Base-by-base conservation (phyloP, 2,329 filamentous ascomycete species). In the Pyrenochaeta sp. region DNA sequence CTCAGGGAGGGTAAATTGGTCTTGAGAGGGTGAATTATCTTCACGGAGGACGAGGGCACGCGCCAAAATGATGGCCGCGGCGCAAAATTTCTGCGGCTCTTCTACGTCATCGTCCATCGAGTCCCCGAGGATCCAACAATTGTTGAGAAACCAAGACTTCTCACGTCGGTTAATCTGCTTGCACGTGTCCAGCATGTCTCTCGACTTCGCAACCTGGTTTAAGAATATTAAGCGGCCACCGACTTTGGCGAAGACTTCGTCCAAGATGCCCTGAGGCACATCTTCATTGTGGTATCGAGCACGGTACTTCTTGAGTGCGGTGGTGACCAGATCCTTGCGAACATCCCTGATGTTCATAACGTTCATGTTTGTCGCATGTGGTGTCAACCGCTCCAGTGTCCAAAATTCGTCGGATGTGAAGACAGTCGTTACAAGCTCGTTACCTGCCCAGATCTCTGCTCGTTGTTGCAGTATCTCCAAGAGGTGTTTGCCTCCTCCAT, bases 361-460 rank as follows among this genome's bases (percentile, higher is more conserved):
- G 70, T 97, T 91, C 91, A 99, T 96, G 49, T 95, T 88, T 3
- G 93, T 96, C 3, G 93, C 91, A 55, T 96, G 89, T 72, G 92
- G 90, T 80, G 97, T 97, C 52, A 99, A 81, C 12, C 93, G 87
- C 77, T 99, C 95, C 67, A 97, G 96, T 0, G 98, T 91, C 95
- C 94, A 99, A 79, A 96, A 97, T 76, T 98, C 94, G 75, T 99
- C 95, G 51, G 89, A 93, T 77, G 97, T 98, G 79, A 99, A 93
- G 22, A 99, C 88, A 81, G 92, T 88, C 0, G 94, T 98, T 37
- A 96, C 91, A 5, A 98, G 84, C 63, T 92, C 93, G 34, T 91
- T 88, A 1, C 93, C 93, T 0, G 94, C 93, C 95, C 95, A 99
- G 74, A 95, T 91, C 77, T 99, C 95, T 0, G 95, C 94, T 37